phyloP scores from a whole-genome alignment of 129 eudicot genomes.

The Artemisia tridentata region DNA sequence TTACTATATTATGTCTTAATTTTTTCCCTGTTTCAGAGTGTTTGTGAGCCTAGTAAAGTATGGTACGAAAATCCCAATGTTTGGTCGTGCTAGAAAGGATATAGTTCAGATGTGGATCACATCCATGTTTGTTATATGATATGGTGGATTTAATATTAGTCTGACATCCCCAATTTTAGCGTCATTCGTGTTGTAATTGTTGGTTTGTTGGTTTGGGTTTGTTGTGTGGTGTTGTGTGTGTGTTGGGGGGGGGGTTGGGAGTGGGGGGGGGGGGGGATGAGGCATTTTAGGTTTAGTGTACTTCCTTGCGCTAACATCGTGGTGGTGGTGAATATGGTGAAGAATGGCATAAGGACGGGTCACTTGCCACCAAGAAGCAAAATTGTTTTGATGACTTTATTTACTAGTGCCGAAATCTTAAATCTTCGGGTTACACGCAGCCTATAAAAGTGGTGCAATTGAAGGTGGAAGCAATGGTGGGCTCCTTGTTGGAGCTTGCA shows the following conservation, averaged over 20 bases:
- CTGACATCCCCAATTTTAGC: constrained; percentile 80
- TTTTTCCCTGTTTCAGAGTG: constrained; percentile 46
- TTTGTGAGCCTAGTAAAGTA: constrained; percentile 88
- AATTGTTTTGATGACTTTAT: constrained; percentile 95
- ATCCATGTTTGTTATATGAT: constrained; percentile 87
- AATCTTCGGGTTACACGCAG: constrained; percentile 80
- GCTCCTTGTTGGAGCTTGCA: constrained; percentile 90
- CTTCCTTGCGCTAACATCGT: constrained; percentile 85
- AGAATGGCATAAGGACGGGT: constrained; percentile 96
- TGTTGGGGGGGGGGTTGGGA: too few relatives aligned
- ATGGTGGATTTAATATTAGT: constrained; percentile 92
- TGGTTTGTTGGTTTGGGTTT: too few relatives aligned
- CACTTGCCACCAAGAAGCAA: constrained; percentile 82
- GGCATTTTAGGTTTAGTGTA: constrained; percentile 64
- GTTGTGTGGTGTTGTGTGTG: too few relatives aligned
- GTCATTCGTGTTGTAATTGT: constrained; percentile 59
- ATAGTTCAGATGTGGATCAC: constrained; percentile 66
- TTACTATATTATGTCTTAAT: background rate
- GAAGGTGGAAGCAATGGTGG: constrained; percentile 99
- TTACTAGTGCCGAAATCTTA: constrained; percentile 77
- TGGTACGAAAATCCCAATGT: constrained; percentile 77
- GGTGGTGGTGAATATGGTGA: constrained; percentile 99
- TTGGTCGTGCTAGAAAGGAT: constrained; percentile 77
- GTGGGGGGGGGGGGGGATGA: too few relatives aligned
- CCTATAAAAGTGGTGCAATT: constrained; percentile 72